Percentiles rank a stretch among this genome's conserved stretches.
These are phyloP conservation scores for Calonectria crousiana DNA, from an alignment of 2,329 filamentous ascomycete genomes.

Conservation along the genomic window DNA sequence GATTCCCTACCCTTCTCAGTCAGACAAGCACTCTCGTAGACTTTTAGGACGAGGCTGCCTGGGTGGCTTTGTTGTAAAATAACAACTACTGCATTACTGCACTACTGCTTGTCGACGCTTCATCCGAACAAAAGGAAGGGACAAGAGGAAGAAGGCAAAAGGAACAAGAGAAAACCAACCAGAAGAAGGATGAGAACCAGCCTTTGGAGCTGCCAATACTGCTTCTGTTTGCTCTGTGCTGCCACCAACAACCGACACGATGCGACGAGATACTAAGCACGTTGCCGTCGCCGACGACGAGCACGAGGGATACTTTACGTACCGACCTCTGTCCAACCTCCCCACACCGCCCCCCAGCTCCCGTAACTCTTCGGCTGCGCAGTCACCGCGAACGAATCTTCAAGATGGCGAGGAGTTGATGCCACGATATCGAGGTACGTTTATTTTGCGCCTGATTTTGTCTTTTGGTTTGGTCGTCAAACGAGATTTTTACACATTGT, in stretches of 20 bases:
- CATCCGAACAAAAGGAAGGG: constrained; percentile 13
- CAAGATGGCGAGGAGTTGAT: constrained; percentile 60
- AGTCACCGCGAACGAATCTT: constrained; percentile 57
- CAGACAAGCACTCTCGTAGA: constrained; percentile 30
- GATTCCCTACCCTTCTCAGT: constrained; percentile 29
- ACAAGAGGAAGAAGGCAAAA: not conserved
- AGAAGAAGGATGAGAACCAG: constrained; percentile 40
- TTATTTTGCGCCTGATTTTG: not conserved
- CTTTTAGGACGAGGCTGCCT: constrained; percentile 31
- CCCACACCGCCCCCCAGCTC: constrained; percentile 74
- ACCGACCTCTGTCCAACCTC: constrained; percentile 75
- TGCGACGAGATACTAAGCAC: constrained; percentile 41
- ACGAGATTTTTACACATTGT: not conserved
- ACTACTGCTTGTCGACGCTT: not conserved
- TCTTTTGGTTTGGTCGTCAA: not conserved
- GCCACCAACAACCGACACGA: constrained; percentile 27
- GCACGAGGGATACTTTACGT: constrained; percentile 69
- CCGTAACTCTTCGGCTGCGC: constrained; percentile 55
- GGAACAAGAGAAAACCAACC: not conserved
- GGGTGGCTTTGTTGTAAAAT: constrained; percentile 14
- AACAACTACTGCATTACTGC: not conserved
- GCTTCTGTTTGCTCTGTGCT: constrained; percentile 32
- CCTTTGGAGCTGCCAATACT: constrained; percentile 31
- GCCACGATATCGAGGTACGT: constrained; percentile 53
- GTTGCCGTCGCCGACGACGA: constrained; percentile 30